Conservation (phyloP, 176 grass and related monocot species). For the Musa itinerans region DNA sequence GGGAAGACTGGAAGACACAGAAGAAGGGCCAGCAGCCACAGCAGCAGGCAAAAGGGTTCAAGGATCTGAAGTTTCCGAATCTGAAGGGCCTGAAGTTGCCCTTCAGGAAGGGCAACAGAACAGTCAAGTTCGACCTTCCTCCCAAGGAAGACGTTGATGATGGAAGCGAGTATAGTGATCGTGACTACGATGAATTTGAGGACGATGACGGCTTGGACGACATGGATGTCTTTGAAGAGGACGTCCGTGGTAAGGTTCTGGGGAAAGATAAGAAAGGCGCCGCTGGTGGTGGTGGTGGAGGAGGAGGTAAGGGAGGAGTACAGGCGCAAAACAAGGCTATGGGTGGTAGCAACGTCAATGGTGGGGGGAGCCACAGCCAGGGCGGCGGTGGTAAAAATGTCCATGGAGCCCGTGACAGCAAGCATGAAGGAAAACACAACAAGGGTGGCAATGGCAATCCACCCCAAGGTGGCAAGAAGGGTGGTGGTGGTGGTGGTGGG, state of each 20-base stretch:
- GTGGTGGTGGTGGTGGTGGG: not conserved
- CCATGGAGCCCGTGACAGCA: no score
- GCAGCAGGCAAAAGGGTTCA: constrained; percentile 12
- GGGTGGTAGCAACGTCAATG: not conserved
- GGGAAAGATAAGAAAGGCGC: not conserved
- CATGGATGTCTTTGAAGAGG: not conserved
- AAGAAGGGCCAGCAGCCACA: not conserved
- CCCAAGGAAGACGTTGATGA: constrained; percentile 13
- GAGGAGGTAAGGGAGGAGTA: not conserved
- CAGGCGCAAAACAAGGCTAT: not conserved
- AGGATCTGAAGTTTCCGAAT: constrained; percentile 16
- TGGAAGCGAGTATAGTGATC: not conserved
- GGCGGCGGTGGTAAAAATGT: no score
- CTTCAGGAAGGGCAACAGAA: not conserved
- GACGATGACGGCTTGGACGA: not conserved
- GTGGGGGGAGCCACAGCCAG: not conserved
- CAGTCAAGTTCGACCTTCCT: not conserved
- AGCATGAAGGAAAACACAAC: no score
- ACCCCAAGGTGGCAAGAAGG: not conserved
- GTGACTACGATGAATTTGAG: not conserved
- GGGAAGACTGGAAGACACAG: not conserved
- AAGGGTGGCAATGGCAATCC: not conserved
- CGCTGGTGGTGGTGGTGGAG: not conserved
- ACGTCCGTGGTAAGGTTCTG: constrained; percentile 4
- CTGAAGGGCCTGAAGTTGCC: constrained; percentile 18